Conservation (phyloP, 2,329 filamentous ascomycete genomes). For the Onygenales sp. region DNA sequence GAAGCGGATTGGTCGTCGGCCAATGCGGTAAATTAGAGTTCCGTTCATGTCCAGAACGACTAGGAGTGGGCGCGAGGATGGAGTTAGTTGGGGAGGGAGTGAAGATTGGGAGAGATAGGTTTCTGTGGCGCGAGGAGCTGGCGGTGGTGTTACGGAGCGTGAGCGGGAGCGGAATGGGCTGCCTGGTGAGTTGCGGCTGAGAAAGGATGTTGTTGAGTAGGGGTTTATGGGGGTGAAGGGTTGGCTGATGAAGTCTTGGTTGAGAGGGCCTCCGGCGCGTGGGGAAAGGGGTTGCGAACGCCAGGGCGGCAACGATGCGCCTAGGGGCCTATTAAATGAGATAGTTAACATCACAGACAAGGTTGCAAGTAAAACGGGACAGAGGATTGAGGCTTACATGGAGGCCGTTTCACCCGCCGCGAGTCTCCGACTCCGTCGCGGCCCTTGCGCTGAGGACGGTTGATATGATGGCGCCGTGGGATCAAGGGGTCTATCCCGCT, state of each 20-base stretch:
- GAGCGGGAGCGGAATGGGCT: neutral
- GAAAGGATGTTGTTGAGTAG: neutral
- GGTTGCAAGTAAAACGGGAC: no score
- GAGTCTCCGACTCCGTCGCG: neutral
- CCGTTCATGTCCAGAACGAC: constrained; percentile 90
- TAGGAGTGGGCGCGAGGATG: constrained; percentile 54
- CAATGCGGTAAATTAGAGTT: constrained; percentile 67
- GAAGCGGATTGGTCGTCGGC: constrained; percentile 45
- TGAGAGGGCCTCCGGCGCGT: neutral
- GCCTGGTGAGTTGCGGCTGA: neutral
- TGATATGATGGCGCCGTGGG: neutral
- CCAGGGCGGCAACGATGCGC: no score
- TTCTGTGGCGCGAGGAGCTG: constrained; percentile 50
- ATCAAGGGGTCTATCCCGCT: neutral
- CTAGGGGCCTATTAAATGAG: no score
- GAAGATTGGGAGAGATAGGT: constrained; percentile 52
- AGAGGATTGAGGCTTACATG: neutral
- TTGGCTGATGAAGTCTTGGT: neutral
- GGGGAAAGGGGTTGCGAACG: neutral
- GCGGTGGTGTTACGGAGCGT: constrained; percentile 14
- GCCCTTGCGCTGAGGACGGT: neutral
- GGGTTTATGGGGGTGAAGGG: constrained; percentile 4
- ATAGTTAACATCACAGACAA: no score
- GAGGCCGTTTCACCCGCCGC: neutral
- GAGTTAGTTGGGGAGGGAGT: constrained; percentile 32